These are phyloP conservation scores for Cocos nucifera DNA, from an alignment of 176 grass and related monocot species.

Conservation along the genomic window DNA sequence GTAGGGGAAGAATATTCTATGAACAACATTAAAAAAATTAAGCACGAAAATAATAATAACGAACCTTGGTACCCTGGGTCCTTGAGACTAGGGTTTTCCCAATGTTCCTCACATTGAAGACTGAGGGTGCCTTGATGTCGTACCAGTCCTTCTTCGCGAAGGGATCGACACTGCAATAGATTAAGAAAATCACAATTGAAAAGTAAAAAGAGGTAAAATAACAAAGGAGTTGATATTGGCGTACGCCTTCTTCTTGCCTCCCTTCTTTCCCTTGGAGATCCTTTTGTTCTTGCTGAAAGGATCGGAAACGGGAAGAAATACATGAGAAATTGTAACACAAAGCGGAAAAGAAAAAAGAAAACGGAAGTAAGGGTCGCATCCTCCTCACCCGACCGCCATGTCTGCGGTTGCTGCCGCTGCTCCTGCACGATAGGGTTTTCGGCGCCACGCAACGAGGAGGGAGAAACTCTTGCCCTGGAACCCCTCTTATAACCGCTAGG, in stretches of 20 bases:
- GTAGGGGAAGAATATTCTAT: not conserved
- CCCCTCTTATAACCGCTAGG: no score
- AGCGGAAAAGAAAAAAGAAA: not conserved
- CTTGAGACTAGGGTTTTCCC: constrained; percentile 93
- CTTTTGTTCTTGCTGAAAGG: constrained; percentile 84
- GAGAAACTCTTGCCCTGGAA: not conserved
- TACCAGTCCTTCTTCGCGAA: constrained; percentile 95
- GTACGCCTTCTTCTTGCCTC: constrained; percentile 84
- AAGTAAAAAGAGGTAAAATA: not conserved
- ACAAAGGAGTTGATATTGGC: not conserved
- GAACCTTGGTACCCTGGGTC: constrained; percentile 89
- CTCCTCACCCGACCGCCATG: constrained; percentile 21
- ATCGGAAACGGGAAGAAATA: not conserved
- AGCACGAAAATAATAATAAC: not conserved
- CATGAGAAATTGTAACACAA: not conserved
- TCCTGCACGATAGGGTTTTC: not conserved
- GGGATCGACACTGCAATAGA: constrained; percentile 55
- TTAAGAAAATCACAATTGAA: not conserved
- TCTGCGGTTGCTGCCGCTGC: not conserved
- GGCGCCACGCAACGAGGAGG: not conserved
- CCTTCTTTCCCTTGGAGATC: constrained; percentile 89
- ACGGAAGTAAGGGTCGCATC: not conserved
- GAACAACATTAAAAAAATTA: not conserved
- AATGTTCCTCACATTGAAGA: constrained; percentile 47
- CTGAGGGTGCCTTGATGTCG: constrained; percentile 82